Percentiles rank a stretch among this genome's conserved stretches.
Conservation (phyloP, 345 rosid species). For the Cardamine resedifolia region DNA sequence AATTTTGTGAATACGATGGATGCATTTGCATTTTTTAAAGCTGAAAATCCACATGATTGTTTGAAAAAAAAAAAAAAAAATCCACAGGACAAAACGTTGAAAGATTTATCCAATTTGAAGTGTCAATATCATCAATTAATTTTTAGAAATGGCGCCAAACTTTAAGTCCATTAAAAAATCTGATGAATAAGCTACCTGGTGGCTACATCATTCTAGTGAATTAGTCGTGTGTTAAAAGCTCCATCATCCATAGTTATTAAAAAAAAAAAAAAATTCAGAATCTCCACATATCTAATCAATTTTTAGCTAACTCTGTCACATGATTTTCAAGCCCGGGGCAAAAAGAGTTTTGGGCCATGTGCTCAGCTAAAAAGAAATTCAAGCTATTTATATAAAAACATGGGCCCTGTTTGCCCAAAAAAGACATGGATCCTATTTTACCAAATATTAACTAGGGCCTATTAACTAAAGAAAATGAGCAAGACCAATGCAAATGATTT, state of each 20-base stretch:
- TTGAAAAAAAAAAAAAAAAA: no score
- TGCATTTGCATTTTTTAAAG: not conserved
- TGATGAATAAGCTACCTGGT: no score
- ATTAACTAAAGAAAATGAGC: not conserved
- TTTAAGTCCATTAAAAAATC: no score
- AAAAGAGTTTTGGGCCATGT: not conserved
- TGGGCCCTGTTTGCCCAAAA: not conserved
- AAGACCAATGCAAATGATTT: not conserved
- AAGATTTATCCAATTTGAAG: not conserved
- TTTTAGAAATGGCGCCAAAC: no score
- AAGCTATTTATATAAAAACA: not conserved
- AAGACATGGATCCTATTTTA: not conserved
- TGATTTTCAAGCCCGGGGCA: not conserved
- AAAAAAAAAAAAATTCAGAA: no score
- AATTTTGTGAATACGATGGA: constrained; percentile 15
- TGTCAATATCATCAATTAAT: not conserved
- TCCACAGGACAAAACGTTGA: not conserved
- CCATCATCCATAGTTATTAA: no score
- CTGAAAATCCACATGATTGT: not conserved
- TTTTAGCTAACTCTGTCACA: not conserved
- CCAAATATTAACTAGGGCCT: not conserved
- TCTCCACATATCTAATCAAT: not conserved
- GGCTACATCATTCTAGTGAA: no score
- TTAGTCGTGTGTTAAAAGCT: no score
- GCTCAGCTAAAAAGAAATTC: not conserved